Evolutionary conservation across 345 rosid species (phyloP).

Genomic region (Pistacia atlantica): DNA sequence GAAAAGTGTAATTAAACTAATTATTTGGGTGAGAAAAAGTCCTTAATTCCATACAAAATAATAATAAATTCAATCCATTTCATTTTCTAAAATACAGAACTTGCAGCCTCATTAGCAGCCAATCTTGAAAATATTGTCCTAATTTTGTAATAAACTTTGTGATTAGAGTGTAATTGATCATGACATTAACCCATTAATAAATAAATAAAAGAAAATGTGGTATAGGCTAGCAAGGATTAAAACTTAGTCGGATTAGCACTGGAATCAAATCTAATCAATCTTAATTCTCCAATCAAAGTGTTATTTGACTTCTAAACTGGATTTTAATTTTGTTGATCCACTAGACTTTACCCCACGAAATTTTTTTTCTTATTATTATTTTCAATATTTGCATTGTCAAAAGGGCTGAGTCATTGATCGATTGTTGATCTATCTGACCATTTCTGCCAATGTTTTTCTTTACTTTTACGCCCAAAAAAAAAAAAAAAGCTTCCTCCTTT

Average conservation of each 20-base stretch:
- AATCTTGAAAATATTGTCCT: neutral
- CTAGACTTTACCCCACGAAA: neutral
- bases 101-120: neutral
- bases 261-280: neutral
- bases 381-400: neutral
- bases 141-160: neutral
- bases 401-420: neutral
- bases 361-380: neutral
- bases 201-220: too few relatives aligned
- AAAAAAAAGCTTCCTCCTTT: too few relatives aligned
- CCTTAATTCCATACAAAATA: too few relatives aligned
- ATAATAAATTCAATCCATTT: too few relatives aligned
- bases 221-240: neutral
- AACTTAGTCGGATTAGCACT: conserved; percentile 23
- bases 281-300: conserved; percentile 15
- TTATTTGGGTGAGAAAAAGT: too few relatives aligned
- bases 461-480: neutral
- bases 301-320: too few relatives aligned
- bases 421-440: neutral
- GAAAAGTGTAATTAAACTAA: too few relatives aligned
- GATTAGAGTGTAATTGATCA: neutral
- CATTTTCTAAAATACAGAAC: too few relatives aligned
- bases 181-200: too few relatives aligned
- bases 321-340: neutral
- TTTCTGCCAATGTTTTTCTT: neutral